These are phyloP conservation scores for Kazachstania sp. DNA, from an alignment of 1,139 yeast species.

Conservation along the genomic window DNA sequence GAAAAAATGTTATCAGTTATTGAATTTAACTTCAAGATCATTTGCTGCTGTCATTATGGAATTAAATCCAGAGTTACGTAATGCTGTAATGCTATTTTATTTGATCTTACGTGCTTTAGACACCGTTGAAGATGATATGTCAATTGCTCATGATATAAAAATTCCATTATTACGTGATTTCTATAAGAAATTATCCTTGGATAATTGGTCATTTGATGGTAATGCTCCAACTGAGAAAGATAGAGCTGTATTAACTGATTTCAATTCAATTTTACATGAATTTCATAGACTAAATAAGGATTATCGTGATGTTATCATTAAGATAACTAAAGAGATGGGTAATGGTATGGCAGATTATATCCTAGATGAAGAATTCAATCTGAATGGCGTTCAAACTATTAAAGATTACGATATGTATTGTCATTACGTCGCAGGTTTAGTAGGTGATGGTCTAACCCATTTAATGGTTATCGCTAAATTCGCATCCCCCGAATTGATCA, in stretches of 20 bases:
- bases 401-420: conserved; percentile 86
- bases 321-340: conserved; percentile 81
- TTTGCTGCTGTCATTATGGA: conserved; percentile 90
- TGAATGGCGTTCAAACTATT: conserved; percentile 68
- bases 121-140: conserved; percentile 96
- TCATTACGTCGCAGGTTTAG: conserved; percentile 95
- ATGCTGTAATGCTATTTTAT: conserved; percentile 76
- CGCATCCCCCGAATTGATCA: conserved; percentile 40
- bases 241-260: conserved; percentile 67
- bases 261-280: conserved; percentile 59
- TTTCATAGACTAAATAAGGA: conserved; percentile 64
- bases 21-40: conserved; percentile 72
- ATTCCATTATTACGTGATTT: conserved; percentile 68
- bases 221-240: conserved; percentile 73
- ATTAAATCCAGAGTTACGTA: conserved; percentile 80
- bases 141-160: conserved; percentile 61
- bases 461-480: conserved; percentile 64
- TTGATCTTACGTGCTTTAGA: conserved; percentile 83
- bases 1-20: conserved; percentile 58
- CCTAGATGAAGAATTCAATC: conserved; percentile 65
- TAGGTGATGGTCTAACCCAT: conserved; percentile 89
- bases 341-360: conserved; percentile 97
- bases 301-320: conserved; percentile 70
- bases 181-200: conserved; percentile 48
- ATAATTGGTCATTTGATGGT: conserved; percentile 77